Base-by-base conservation (phyloP, 139 green algal genomes). In the Chlamydomonas sp. region DNA sequence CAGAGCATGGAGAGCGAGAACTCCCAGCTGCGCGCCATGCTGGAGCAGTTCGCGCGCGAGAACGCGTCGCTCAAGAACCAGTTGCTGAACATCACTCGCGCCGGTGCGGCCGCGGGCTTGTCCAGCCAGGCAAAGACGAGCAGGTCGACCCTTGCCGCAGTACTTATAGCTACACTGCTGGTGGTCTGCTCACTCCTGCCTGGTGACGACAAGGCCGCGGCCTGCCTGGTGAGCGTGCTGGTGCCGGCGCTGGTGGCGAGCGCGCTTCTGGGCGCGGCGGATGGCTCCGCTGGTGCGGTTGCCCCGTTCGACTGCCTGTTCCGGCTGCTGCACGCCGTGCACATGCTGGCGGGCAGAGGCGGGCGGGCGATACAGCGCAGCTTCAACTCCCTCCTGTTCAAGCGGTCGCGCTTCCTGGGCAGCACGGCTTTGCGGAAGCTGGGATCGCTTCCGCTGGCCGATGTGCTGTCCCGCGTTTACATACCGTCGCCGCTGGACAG, bases 101-200 rank as follows among this genome's bases (percentile, higher is more conserved):
- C 74, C 60, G 63, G 49, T 16, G 67, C 63, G 2, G 77, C 49
- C 17, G 60, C 73, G 49, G 58, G 81, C 72, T 8, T 76, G n/a
- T 72, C 64, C 31, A 49, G 31, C 31, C 82, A 87, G 76, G 80
- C 59, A 14, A 57, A 64, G 79, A 63, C 80, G 72, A 58, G 81
- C 77, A 90, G 74, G 60, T 84, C 72, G 75, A 76, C 66, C 67
- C 62, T 91, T 78, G 73, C 80, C 73, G 73, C 83, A 87, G 90
- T 93, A 93, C 66, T 92, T 92, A 92, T 92, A 90, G 80, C 78
- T 90, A 92, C 64, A 77, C 20, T 92, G 89, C 89, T 92, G 85
- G 77, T 92, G 73, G 77, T 90, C 75, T 84, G 15, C 63, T 86
- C 67, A 59, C 63, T 86, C 71, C 77, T 90, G 61, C 85, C 89